Conservation (phyloP, 257 asterid genomes). For the Ilex asprella region DNA sequence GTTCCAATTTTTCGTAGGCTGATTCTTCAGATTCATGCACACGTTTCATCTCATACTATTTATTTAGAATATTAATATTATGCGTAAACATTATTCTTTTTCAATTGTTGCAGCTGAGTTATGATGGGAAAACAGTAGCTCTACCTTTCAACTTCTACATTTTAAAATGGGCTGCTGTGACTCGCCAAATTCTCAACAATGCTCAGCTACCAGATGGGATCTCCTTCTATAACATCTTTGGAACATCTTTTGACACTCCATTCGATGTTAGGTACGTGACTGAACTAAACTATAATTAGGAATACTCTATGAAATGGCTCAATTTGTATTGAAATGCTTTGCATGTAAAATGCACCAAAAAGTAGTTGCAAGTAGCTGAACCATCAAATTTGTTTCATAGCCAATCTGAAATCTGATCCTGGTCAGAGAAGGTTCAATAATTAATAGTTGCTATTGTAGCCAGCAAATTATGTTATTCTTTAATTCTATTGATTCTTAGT, state of each 20-base stretch:
- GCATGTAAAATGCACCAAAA: too few relatives aligned
- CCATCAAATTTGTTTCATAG: too few relatives aligned
- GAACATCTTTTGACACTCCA: constrained; percentile 77
- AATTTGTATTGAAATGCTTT: too few relatives aligned
- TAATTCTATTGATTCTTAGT: too few relatives aligned
- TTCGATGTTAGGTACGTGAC: constrained; percentile 72
- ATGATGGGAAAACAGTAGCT: constrained; percentile 51
- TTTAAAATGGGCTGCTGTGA: constrained; percentile 64
- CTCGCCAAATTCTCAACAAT: constrained; percentile 51
- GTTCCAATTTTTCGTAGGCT: background rate
- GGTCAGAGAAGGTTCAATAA: too few relatives aligned
- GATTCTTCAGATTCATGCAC: background rate
- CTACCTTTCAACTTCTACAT: constrained; percentile 72
- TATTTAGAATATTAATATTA: background rate
- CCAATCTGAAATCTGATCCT: too few relatives aligned
- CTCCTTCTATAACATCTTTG: constrained; percentile 75
- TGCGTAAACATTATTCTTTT: constrained; percentile 1
- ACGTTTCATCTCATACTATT: background rate
- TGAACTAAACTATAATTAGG: background rate
- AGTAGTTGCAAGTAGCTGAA: too few relatives aligned
- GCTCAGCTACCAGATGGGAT: constrained; percentile 63
- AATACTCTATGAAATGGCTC: constrained; percentile 1
- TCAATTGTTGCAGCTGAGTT: constrained; percentile 42
- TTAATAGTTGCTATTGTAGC: too few relatives aligned
- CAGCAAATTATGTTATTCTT: too few relatives aligned